phyloP scores from a whole-genome alignment of 495 filamentous ascomycete species.

The Talaromyces trachyspermus region DNA sequence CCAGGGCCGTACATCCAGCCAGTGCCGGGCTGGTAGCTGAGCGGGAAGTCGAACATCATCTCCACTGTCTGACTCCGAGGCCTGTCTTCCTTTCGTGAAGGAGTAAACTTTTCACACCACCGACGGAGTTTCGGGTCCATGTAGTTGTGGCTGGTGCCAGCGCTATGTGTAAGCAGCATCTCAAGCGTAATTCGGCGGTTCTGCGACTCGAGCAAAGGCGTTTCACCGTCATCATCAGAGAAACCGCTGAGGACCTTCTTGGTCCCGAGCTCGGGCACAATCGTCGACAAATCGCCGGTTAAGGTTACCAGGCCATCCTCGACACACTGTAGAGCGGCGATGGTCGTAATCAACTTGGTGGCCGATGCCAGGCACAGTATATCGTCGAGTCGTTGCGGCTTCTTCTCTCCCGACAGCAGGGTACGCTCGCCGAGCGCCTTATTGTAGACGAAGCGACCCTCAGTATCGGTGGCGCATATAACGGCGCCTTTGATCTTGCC shows the following conservation, averaged over 20 bases:
- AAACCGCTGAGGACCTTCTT: slow-evolving; percentile 30
- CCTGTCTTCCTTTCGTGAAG: slow-evolving; percentile 10
- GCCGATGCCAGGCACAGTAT: slow-evolving; percentile 24
- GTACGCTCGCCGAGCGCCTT: slow-evolving; percentile 23
- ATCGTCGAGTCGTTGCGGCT: slow-evolving; percentile 24
- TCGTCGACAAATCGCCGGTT: slow-evolving; percentile 37
- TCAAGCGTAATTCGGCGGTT: slow-evolving; percentile 30
- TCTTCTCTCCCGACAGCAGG: slow-evolving; percentile 30
- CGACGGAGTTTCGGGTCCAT: slow-evolving; percentile 23
- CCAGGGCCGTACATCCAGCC: slow-evolving; percentile 48
- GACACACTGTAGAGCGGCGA: slow-evolving; percentile 50
- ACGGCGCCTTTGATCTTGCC: slow-evolving; percentile 24
- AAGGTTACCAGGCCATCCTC: slow-evolving; percentile 40
- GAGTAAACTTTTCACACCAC: slow-evolving; percentile 28
- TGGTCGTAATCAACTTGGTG: slow-evolving; percentile 42
- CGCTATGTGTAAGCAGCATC: slow-evolving; percentile 43
- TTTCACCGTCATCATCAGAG: slow-evolving; percentile 24
- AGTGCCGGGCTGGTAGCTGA: slow-evolving; percentile 47
- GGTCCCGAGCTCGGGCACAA: slow-evolving; percentile 39
- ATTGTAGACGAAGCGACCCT: slow-evolving; percentile 22
- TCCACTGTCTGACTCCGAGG: no score
- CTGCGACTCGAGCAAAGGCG: slow-evolving; percentile 17
- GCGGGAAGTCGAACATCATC: slow-evolving; percentile 34
- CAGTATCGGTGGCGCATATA: slow-evolving; percentile 19
- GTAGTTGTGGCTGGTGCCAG: slow-evolving; percentile 40